Conservation (phyloP, 1,284 basidiomycete species). For the Cystobasidium pallidum region DNA sequence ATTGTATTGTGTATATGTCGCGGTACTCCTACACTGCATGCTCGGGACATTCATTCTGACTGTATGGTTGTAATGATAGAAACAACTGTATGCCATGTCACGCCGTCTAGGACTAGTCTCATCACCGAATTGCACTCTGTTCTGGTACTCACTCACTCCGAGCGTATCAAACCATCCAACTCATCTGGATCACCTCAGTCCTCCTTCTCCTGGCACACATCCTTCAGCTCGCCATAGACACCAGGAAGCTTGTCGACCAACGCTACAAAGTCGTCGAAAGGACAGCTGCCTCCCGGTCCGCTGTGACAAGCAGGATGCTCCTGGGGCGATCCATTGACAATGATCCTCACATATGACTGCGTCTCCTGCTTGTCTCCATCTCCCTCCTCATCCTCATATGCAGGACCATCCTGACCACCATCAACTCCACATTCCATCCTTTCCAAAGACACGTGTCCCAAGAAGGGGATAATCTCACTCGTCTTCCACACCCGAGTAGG, state of each 20-base stretch:
- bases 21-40: neutral
- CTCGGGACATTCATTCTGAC: too few relatives aligned
- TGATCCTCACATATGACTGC: constrained; percentile 55
- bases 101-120: too few relatives aligned
- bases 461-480: constrained; percentile 58
- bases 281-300: constrained; percentile 56
- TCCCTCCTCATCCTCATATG: constrained; percentile 4
- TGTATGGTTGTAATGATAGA: too few relatives aligned
- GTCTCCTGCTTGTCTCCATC: constrained; percentile 43
- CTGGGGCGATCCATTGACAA: constrained; percentile 59
- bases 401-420: too few relatives aligned
- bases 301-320: constrained; percentile 56
- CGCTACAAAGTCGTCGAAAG: constrained; percentile 54
- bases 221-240: constrained; percentile 53
- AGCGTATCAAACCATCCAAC: too few relatives aligned
- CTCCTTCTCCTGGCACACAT: constrained; percentile 28
- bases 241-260: constrained; percentile 55
- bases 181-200: neutral
- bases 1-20: neutral
- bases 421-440: constrained; percentile 53
- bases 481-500: constrained; percentile 57
- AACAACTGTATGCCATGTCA: too few relatives aligned
- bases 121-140: too few relatives aligned
- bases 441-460: constrained; percentile 59
- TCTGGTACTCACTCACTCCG: too few relatives aligned